Percentiles rank a stretch among this genome's conserved stretches.
These are phyloP conservation scores for Phytopythium ostracodes DNA, from an alignment of 352 stramenopile species.

Conservation along the genomic window DNA sequence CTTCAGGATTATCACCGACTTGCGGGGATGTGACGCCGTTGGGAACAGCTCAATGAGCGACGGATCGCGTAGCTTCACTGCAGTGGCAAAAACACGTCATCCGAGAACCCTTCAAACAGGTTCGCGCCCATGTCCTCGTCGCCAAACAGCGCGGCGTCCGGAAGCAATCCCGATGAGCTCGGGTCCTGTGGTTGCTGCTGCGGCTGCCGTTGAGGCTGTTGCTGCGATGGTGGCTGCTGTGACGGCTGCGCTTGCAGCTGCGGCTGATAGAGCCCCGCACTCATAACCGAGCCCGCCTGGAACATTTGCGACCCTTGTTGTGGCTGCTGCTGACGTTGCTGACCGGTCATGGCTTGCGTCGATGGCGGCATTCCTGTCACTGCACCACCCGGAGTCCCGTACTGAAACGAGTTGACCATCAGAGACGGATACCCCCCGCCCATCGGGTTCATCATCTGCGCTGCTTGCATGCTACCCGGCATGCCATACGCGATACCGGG, in stretches of 20 bases:
- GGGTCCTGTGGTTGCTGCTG: constrained; percentile 14
- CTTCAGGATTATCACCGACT: constrained; percentile 39
- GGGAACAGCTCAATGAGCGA: background rate
- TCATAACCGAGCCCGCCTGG: background rate
- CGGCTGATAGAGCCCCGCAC: constrained; percentile 7
- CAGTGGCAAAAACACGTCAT: constrained; percentile 56
- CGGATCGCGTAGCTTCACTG: background rate
- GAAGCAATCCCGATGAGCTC: constrained; percentile 16
- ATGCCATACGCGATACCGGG: constrained; percentile 21
- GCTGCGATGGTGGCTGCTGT: constrained; percentile 14
- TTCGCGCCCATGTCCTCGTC: constrained; percentile 34
- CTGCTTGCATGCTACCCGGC: constrained; percentile 26
- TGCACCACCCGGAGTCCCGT: constrained; percentile 4
- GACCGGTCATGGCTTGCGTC: background rate
- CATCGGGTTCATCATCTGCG: constrained; percentile 54
- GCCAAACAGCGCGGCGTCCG: constrained; percentile 35
- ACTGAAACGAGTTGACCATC: constrained; percentile 44
- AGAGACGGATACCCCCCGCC: constrained; percentile 27
- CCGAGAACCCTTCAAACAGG: constrained; percentile 72
- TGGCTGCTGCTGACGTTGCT: constrained; percentile 20
- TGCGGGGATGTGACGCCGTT: background rate
- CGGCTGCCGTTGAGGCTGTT: constrained; percentile 16
- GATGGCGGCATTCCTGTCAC: background rate
- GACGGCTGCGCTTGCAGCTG: constrained; percentile 16
- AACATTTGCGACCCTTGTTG: constrained; percentile 13